Percentiles rank a stretch among this genome's conserved stretches.
Evolutionary conservation across 2,329 filamentous ascomycete genomes (phyloP).

Genomic region (Penicillium hordei): DNA sequence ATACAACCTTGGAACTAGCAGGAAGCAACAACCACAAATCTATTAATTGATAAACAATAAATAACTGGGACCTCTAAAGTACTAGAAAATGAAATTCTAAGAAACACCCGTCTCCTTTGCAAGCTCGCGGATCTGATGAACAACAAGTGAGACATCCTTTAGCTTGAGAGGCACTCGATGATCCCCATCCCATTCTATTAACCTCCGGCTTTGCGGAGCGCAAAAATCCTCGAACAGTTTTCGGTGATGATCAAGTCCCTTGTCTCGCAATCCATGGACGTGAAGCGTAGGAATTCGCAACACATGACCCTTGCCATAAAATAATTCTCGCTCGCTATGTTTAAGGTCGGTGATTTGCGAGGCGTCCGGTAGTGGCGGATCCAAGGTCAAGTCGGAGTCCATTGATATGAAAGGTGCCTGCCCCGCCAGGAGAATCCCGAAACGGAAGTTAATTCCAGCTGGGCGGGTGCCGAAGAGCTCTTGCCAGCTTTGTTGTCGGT

Average conservation of each 20-base stretch:
- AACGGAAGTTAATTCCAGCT: neutral
- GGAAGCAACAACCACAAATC: no score
- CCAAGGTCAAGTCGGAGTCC: slow-evolving; percentile 7
- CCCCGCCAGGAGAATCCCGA: no score
- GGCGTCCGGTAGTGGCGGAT: slow-evolving; percentile 23
- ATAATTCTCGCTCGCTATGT: neutral
- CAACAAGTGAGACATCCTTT: no score
- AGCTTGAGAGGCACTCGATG: slow-evolving; percentile 69
- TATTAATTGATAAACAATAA: no score
- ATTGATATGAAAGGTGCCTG: neutral
- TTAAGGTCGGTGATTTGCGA: neutral
- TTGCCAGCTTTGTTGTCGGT: slow-evolving; percentile 54
- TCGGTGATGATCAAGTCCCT: slow-evolving; percentile 18
- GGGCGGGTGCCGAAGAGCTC: neutral
- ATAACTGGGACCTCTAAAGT: no score
- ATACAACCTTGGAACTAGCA: no score
- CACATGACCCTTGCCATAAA: slow-evolving; percentile 22
- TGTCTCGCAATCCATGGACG: slow-evolving; percentile 64
- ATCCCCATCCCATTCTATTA: slow-evolving; percentile 72
- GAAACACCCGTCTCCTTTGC: no score
- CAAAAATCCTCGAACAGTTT: slow-evolving; percentile 51
- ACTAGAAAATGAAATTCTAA: no score
- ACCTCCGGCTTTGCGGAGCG: slow-evolving; percentile 50
- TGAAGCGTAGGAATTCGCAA: slow-evolving; percentile 63
- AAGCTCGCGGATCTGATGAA: no score